Conservation (phyloP, 75 land plant genomes). For the Chamaecyparis obtusa region DNA sequence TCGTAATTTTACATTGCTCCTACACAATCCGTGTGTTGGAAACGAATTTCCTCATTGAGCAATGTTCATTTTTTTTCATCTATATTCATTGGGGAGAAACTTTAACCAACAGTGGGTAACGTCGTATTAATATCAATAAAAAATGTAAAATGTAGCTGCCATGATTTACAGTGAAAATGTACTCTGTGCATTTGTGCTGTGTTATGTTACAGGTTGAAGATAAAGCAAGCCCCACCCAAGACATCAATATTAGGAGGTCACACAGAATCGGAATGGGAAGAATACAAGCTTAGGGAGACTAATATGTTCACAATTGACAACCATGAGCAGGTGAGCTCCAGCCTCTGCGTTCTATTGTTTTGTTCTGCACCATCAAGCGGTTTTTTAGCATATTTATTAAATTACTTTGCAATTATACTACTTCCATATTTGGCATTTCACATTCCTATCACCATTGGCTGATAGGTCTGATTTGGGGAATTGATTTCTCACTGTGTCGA, state of each 20-base stretch:
- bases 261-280: constrained; percentile 73
- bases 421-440: background rate
- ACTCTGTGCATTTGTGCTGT: background rate
- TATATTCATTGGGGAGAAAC: too few relatives aligned
- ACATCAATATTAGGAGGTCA: constrained; percentile 46
- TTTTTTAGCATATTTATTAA: background rate
- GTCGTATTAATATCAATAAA: background rate
- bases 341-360: background rate
- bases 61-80: background rate
- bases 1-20: background rate
- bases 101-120: too few relatives aligned
- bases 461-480: background rate
- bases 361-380: background rate
- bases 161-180: background rate
- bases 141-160: too few relatives aligned
- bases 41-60: background rate
- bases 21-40: constrained; percentile 13
- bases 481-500: background rate
- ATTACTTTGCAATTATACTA: background rate
- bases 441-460: background rate
- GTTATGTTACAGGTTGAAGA: constrained; percentile 58
- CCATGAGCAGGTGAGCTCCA: constrained; percentile 74
- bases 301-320: constrained; percentile 87
- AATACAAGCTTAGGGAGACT: constrained; percentile 86
- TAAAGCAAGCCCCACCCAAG: constrained; percentile 67